Conservation (phyloP, 352 stramenopile genomes). For the Pythium phragmiticola region DNA sequence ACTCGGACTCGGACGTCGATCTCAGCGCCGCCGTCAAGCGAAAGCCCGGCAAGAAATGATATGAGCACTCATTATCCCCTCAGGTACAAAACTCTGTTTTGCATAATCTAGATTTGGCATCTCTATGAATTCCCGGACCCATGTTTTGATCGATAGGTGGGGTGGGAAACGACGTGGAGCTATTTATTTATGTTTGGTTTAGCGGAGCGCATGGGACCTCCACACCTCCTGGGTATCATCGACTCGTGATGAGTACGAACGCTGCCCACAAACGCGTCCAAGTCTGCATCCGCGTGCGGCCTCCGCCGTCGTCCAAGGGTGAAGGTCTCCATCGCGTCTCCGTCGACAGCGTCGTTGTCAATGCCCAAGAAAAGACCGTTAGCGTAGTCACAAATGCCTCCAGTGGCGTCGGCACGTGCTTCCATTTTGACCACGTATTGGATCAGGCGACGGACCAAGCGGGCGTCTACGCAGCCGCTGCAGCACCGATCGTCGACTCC, state of each 20-base stretch:
- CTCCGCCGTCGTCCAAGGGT: slow-evolving; percentile 21
- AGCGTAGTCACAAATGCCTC: slow-evolving; percentile 58
- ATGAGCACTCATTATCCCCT: neutral
- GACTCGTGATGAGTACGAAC: slow-evolving; percentile 27
- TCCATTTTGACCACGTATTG: slow-evolving; percentile 68
- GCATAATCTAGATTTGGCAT: slow-evolving; percentile 21
- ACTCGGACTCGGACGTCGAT: slow-evolving; percentile 58
- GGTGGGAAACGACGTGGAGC: slow-evolving; percentile 2
- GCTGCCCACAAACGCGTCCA: slow-evolving; percentile 59
- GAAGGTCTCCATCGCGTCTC: neutral
- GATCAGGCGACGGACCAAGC: slow-evolving; percentile 38
- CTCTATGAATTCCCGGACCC: neutral
- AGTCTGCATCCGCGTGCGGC: slow-evolving; percentile 67
- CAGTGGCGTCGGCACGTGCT: slow-evolving; percentile 51
- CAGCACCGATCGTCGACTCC: slow-evolving; percentile 53
- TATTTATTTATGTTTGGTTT: neutral
- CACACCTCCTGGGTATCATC: neutral
- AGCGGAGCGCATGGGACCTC: neutral
- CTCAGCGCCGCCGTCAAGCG: slow-evolving; percentile 73
- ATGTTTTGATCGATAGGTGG: neutral
- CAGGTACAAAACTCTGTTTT: slow-evolving; percentile 13
- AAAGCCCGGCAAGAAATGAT: slow-evolving; percentile 37
- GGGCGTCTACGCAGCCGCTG: slow-evolving; percentile 47
- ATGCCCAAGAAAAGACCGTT: slow-evolving; percentile 55
- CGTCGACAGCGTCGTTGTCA: slow-evolving; percentile 37